Conservation (phyloP, 1,284 basidiomycete species). For the Cutaneotrichosporon cavernicola region DNA sequence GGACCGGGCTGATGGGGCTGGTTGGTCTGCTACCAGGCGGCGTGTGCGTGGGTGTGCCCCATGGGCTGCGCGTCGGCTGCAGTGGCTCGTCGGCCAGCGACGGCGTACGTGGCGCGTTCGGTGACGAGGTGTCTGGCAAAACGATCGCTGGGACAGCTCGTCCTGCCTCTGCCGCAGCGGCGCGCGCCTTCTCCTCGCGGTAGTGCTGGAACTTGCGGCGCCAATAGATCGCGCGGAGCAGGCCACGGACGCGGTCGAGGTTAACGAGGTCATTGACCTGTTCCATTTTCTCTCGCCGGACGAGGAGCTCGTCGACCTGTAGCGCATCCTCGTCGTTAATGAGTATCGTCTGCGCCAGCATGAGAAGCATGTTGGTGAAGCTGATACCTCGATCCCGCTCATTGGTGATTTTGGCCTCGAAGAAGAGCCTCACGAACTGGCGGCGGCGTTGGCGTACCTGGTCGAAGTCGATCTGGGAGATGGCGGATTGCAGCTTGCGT, state of each 20-base stretch:
- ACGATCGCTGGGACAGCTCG: slow-evolving; percentile 50
- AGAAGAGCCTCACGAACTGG: slow-evolving; percentile 72
- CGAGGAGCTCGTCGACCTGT: slow-evolving; percentile 75
- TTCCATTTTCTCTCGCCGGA: slow-evolving; percentile 71
- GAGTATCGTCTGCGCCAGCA: slow-evolving; percentile 88
- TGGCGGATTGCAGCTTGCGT: slow-evolving; percentile 60
- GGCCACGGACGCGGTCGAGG: slow-evolving; percentile 74
- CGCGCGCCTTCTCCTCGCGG: slow-evolving; percentile 34
- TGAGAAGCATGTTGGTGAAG: slow-evolving; percentile 83
- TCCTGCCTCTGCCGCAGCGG: slow-evolving; percentile 37
- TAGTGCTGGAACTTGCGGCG: slow-evolving; percentile 64
- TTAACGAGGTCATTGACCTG: slow-evolving; percentile 78
- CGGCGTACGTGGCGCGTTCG: slow-evolving; percentile 33
- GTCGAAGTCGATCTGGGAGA: slow-evolving; percentile 66
- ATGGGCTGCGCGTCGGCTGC: slow-evolving; percentile 25
- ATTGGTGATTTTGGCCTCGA: slow-evolving; percentile 76
- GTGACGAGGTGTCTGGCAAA: slow-evolving; percentile 30
- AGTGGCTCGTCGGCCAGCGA: slow-evolving; percentile 18
- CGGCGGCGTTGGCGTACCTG: slow-evolving; percentile 66
- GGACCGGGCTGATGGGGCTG: not conserved
- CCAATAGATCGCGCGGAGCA: slow-evolving; percentile 71
- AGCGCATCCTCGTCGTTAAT: slow-evolving; percentile 84
- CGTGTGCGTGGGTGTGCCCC: slow-evolving; percentile 13
- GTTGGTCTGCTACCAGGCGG: not conserved
- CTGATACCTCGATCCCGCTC: slow-evolving; percentile 76